A percentile compares a stretch with the other conserved stretches of the same genome.
These are phyloP conservation scores for Kwoniella europaea DNA, from an alignment of 768 basidiomycete genomes.

Conservation along the genomic window DNA sequence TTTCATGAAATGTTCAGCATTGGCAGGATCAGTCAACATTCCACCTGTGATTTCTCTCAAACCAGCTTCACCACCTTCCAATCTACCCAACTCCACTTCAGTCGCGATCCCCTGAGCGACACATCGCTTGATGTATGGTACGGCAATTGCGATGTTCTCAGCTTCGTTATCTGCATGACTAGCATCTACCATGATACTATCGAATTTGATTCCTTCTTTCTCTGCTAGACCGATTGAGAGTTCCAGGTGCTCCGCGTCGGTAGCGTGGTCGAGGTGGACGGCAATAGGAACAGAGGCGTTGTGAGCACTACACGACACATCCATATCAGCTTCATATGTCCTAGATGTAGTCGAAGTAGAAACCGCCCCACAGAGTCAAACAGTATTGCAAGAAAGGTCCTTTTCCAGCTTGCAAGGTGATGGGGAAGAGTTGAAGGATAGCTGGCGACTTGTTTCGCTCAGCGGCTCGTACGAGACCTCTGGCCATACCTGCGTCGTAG, in stretches of 20 bases:
- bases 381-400: slow-evolving; percentile 55
- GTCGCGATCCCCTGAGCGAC: slow-evolving; percentile 55
- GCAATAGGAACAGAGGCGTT: slow-evolving; percentile 58
- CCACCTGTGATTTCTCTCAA: slow-evolving; percentile 55
- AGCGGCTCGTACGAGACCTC: slow-evolving; percentile 57
- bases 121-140: slow-evolving; percentile 57
- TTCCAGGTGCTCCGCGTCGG: slow-evolving; percentile 57
- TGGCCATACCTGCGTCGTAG: slow-evolving; percentile 54
- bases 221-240: slow-evolving; percentile 57
- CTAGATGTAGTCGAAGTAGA: too few relatives aligned
- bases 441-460: slow-evolving; percentile 55
- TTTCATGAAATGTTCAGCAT: slow-evolving; percentile 57
- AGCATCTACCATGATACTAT: slow-evolving; percentile 59
- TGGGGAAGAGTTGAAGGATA: slow-evolving; percentile 58
- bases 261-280: slow-evolving; percentile 58
- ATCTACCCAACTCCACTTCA: slow-evolving; percentile 59
- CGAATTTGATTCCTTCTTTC: slow-evolving; percentile 56
- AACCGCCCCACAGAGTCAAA: slow-evolving; percentile 41
- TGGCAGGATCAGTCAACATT: slow-evolving; percentile 57
- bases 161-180: slow-evolving; percentile 56
- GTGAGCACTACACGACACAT: slow-evolving; percentile 44
- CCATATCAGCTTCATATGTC: not conserved
- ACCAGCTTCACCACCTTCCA: slow-evolving; percentile 57
- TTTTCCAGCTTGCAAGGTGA: slow-evolving; percentile 50
- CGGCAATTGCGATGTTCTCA: slow-evolving; percentile 55